Conservation (phyloP, 805 yeast species). For the Candida adriatica region DNA sequence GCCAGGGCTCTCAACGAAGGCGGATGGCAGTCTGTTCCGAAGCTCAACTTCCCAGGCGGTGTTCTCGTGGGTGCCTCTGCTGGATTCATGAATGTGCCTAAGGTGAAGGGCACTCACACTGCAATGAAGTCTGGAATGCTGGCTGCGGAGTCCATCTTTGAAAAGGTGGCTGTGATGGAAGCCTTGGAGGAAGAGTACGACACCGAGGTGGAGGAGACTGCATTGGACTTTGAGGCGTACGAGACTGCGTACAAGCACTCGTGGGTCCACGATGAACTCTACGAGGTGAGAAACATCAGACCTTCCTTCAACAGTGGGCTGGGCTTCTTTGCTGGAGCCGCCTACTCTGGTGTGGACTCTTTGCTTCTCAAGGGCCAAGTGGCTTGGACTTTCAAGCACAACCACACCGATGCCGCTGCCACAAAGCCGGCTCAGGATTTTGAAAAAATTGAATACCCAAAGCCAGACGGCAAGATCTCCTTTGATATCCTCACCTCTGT, state of each 20-base stretch:
- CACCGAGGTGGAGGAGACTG: constrained; percentile 31
- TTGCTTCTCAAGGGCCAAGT: constrained; percentile 68
- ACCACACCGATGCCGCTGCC: constrained; percentile 60
- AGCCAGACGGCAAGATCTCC: constrained; percentile 90
- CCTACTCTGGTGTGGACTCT: constrained; percentile 80
- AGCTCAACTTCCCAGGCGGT: constrained; percentile 92
- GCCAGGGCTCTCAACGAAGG: constrained; percentile 98
- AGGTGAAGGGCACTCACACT: constrained; percentile 95
- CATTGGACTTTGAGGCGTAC: constrained; percentile 49
- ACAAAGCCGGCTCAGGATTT: constrained; percentile 63
- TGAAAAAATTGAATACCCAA: constrained; percentile 80
- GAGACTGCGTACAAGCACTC: constrained; percentile 63
- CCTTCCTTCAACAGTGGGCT: constrained; percentile 79
- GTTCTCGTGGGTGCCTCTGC: constrained; percentile 92
- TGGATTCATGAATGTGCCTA: constrained; percentile 95
- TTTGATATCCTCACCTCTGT: constrained; percentile 94
- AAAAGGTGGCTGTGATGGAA: constrained; percentile 40
- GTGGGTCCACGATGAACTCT: constrained; percentile 82
- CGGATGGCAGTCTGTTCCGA: constrained; percentile 90
- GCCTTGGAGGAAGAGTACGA: constrained; percentile 36
- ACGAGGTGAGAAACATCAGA: constrained; percentile 82
- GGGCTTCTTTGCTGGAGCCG: constrained; percentile 78
- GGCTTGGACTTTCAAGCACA: constrained; percentile 82
- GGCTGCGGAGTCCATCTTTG: constrained; percentile 82
- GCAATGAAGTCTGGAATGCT: constrained; percentile 94